Evolutionary conservation across 2,329 filamentous ascomycete species (phyloP), one percentile per base, ranked within the genome.

Genomic region (Neofusicoccum parvum): DNA sequence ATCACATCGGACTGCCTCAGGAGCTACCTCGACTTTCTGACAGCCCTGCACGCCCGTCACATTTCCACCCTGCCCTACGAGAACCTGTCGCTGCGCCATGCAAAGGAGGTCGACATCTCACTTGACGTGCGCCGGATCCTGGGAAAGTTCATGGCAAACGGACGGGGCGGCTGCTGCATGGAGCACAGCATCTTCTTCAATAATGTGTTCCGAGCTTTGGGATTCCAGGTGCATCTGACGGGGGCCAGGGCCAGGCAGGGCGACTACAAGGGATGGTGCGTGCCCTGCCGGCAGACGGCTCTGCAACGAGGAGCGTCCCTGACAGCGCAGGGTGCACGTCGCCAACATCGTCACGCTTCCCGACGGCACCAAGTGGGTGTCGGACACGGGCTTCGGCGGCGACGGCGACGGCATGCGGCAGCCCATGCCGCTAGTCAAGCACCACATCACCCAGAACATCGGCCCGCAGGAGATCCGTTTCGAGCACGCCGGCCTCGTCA

Each of bases 301-400:
- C 63, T 51, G 43, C 10, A 73, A 6, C 69, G 65, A 12, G 20
- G 1, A 15, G 20, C 63, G 32, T 12, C 10, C 65, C 41, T 68
- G 23, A 62, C 50, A 59, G 39, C 32, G 2, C 63, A 81, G 80
- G 76, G 79, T 82, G 14, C 88, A 90, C 73, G 85, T 90, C 71
- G 80, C 89, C 51, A 85, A 87, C 69, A 86, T 90, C 62, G 82
- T 89, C 48, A 84, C 81, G 1, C 78, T 91, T 39, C 72, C 80
- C 23, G 76, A 80, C 5, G 79, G 78, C 45, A 80, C 80, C 34
- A 78, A 80, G 65, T 88, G 83, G 75, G 76, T 84, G 71, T 74
- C 86, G 10, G 89, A 91, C 72, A 85, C 88, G 11, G 86, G 83
- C 4, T 91, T 91, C 71, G 89, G 89, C 53, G 86, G 85, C 20